phyloP scores from a whole-genome alignment of 768 basidiomycete species.

The Tephrocybe sp. region DNA sequence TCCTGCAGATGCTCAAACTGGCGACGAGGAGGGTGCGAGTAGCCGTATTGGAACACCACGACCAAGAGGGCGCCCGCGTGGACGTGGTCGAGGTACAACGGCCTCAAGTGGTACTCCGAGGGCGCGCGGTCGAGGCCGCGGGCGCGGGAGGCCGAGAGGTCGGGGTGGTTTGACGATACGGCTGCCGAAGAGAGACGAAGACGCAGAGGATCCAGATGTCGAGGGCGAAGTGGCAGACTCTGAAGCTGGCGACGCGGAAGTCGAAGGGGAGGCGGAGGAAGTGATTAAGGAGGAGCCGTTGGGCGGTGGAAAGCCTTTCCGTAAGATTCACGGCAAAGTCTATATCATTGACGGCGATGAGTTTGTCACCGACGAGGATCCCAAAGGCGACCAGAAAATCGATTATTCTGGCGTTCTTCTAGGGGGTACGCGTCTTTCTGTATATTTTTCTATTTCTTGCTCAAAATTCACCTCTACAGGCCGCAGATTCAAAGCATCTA shows the following conservation, averaged over 20 bases:
- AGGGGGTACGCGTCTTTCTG: slow-evolving; percentile 63
- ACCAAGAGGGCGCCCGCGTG: slow-evolving; percentile 42
- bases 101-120: slow-evolving; percentile 28
- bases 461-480: slow-evolving; percentile 41
- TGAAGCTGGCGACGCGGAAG: slow-evolving; percentile 33
- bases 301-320: slow-evolving; percentile 67
- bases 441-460: slow-evolving; percentile 11
- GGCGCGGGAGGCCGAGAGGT: slow-evolving; percentile 29
- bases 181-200: slow-evolving; percentile 30
- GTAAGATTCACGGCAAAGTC: slow-evolving; percentile 69
- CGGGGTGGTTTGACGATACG: slow-evolving; percentile 28
- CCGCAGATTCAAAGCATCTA: slow-evolving; percentile 84
- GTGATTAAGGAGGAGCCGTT: slow-evolving; percentile 41
- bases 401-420: slow-evolving; percentile 81
- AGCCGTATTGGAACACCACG: slow-evolving; percentile 30
- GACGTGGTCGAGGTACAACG: slow-evolving; percentile 33
- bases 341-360: slow-evolving; percentile 89
- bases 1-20: slow-evolving; percentile 28
- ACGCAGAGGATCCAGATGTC: slow-evolving; percentile 32
- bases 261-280: slow-evolving; percentile 31
- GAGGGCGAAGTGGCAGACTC: slow-evolving; percentile 37
- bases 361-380: slow-evolving; percentile 78
- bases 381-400: slow-evolving; percentile 90
- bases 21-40: slow-evolving; percentile 26
- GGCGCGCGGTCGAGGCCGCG: slow-evolving; percentile 39